Percentiles rank a stretch among this genome's conserved stretches.
These are phyloP conservation scores for grape (Vitis vinifera) DNA, from an alignment of 164 flowering plant genomes.

Conservation along the genomic window DNA sequence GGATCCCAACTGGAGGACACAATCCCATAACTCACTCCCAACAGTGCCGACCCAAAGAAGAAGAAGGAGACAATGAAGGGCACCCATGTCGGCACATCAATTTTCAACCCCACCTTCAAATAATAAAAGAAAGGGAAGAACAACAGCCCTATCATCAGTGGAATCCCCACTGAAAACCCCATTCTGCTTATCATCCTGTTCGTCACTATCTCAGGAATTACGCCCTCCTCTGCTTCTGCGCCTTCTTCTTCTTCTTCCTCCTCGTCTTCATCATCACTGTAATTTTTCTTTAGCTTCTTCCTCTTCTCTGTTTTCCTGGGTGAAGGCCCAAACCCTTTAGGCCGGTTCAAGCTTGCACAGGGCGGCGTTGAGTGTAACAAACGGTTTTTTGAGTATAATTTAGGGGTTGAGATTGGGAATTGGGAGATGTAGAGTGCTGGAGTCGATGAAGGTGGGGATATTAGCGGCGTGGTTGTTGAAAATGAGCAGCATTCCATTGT, in stretches of 20 bases:
- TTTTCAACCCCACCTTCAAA: conserved; percentile 76
- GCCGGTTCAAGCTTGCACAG: conserved; percentile 54
- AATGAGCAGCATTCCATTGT: conserved; percentile 30
- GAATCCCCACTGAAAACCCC: conserved; percentile 79
- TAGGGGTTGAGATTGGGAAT: conserved; percentile 12
- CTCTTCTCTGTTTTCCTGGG: conserved; percentile 26
- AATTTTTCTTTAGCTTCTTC: background rate
- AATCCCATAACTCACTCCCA: conserved; percentile 91
- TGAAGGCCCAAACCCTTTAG: conserved; percentile 74
- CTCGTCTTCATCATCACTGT: conserved; percentile 21
- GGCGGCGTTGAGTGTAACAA: conserved; percentile 10
- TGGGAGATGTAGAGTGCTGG: conserved; percentile 17
- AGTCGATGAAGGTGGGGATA: conserved; percentile 11
- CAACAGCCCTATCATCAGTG: conserved; percentile 66
- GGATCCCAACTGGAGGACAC: conserved; percentile 99
- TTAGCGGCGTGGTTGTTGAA: conserved; percentile 12
- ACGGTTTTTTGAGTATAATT: background rate
- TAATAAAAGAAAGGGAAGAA: conserved; percentile 94
- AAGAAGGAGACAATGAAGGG: conserved; percentile 85
- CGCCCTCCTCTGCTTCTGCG: conserved; percentile 40
- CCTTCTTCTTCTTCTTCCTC: conserved; percentile 42
- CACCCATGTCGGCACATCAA: conserved; percentile 90
- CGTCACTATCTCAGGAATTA: conserved; percentile 89
- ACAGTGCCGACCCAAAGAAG: conserved; percentile 92
- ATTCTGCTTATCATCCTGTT: conserved; percentile 84